Conservation (phyloP, 2,329 filamentous ascomycete species). For the Ophiocordyceps camponoti-floridani region DNA sequence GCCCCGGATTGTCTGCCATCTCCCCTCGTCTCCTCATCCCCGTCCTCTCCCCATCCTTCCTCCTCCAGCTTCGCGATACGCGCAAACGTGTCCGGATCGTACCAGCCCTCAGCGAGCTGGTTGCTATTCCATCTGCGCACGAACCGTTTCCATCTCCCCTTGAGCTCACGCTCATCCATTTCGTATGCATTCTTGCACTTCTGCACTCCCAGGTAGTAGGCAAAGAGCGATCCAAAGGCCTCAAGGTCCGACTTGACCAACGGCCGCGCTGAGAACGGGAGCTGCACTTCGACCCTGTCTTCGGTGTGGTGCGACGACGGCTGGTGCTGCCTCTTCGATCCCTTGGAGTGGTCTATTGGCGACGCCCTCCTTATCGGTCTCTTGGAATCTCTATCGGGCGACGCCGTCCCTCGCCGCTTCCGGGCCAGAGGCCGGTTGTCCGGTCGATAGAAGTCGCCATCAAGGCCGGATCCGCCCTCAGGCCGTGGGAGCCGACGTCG, state of each 20-base stretch:
- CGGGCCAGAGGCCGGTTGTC: conserved; percentile 3
- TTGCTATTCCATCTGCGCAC: conserved; percentile 79
- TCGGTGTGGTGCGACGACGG: conserved; percentile 7
- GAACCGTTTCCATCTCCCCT: conserved; percentile 88
- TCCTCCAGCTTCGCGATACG: conserved; percentile 14
- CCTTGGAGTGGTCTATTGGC: not conserved
- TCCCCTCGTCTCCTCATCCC: conserved; percentile 1
- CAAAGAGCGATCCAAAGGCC: conserved; percentile 54
- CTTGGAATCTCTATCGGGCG: not conserved
- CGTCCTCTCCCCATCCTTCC: conserved; percentile 2
- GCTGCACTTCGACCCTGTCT: conserved; percentile 5
- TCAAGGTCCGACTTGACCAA: conserved; percentile 54
- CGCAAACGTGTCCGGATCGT: conserved; percentile 56
- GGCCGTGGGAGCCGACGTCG: not conserved
- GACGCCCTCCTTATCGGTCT: conserved; percentile 2
- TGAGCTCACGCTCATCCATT: conserved; percentile 57
- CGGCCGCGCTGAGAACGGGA: conserved; percentile 49
- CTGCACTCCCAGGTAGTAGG: conserved; percentile 74
- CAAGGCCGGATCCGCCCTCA: not conserved
- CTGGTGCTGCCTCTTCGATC: conserved; percentile 7
- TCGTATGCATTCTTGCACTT: conserved; percentile 54
- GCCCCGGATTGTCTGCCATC: not conserved
- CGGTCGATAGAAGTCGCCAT: not conserved
- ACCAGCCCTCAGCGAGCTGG: conserved; percentile 83
- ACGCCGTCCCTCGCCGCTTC: conserved; percentile 1